Conservation (phyloP, 345 rosid genomes). For the Syzygium aqueum region DNA sequence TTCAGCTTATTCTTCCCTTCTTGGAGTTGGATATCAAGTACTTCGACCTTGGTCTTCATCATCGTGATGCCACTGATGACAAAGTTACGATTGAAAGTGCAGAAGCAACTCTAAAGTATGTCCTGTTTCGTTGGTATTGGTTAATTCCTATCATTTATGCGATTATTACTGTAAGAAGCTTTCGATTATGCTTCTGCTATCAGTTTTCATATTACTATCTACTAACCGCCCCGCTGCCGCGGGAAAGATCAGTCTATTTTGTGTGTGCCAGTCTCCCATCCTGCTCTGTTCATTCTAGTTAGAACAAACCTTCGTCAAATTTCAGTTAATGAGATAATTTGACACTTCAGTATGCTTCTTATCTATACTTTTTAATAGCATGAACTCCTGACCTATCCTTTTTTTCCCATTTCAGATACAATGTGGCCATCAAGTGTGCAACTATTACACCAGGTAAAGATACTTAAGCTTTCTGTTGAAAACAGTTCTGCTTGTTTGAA, state of each 20-base stretch:
- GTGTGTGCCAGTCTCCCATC: not conserved
- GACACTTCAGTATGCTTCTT: not conserved
- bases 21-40: slow-evolving; percentile 68
- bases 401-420: slow-evolving; percentile 44
- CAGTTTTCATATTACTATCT: not conserved
- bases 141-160: not conserved
- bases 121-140: not conserved
- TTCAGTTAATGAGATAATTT: not conserved
- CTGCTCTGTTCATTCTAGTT: not conserved
- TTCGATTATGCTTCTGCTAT: not conserved
- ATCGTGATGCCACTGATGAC: slow-evolving; percentile 65
- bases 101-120: slow-evolving; percentile 67
- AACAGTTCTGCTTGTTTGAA: not conserved
- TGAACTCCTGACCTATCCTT: not conserved
- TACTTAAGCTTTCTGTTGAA: not conserved
- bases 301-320: not conserved
- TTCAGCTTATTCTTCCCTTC: slow-evolving; percentile 86
- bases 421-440: slow-evolving; percentile 97
- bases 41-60: slow-evolving; percentile 54
- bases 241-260: not conserved
- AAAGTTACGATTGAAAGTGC: slow-evolving; percentile 58
- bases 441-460: slow-evolving; percentile 91
- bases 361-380: not conserved
- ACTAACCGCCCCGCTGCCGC: not conserved
- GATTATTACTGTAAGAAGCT: not conserved